These are phyloP conservation scores for Urochloa ruziziensis DNA, from an alignment of 176 grass and related monocot genomes.

Conservation along the genomic window DNA sequence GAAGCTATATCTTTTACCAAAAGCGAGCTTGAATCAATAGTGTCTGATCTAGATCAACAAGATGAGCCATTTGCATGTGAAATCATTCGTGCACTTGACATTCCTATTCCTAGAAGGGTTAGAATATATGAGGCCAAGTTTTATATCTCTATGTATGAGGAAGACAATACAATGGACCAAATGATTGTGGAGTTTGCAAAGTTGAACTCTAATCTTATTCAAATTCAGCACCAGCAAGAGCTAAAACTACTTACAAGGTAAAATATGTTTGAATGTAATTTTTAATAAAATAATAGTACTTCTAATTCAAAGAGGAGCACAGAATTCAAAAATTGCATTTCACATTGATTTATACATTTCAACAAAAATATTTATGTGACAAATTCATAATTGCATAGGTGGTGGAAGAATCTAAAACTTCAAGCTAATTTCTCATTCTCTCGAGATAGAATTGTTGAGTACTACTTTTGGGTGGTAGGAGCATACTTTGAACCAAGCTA, in stretches of 20 bases:
- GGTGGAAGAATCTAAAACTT: no score
- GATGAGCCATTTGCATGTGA: not conserved
- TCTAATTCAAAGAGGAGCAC: no score
- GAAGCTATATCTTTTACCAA: no score
- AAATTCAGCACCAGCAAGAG: not conserved
- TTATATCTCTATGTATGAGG: no score
- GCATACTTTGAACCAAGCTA: slow-evolving; percentile 1
- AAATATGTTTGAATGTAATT: no score
- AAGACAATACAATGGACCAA: not conserved
- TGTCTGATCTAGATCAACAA: no score
- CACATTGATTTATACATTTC: no score
- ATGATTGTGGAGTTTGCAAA: not conserved
- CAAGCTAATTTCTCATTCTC: not conserved
- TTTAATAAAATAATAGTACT: no score
- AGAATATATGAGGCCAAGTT: no score
- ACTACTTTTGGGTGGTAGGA: not conserved
- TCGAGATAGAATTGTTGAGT: not conserved
- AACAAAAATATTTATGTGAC: not conserved
- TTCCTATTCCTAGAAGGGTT: not conserved
- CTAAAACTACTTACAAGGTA: not conserved
- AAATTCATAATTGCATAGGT: no score
- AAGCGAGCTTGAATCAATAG: no score
- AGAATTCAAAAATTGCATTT: no score
- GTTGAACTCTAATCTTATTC: not conserved
- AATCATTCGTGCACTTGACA: not conserved